phyloP scores from a whole-genome alignment of 2,329 filamentous ascomycete genomes.

The Venturia carpophila region DNA sequence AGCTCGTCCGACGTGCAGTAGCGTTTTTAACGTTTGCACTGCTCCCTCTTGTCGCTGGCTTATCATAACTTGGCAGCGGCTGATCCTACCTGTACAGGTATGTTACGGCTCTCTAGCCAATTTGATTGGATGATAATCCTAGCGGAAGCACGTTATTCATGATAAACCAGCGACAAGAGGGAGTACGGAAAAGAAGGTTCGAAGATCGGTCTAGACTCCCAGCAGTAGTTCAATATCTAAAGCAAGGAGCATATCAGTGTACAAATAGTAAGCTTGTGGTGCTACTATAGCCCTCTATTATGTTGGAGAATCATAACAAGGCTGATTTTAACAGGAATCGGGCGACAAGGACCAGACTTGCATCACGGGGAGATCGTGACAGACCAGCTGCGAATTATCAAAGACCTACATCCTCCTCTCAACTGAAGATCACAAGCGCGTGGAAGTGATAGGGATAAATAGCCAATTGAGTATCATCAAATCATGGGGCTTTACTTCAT shows the following conservation, averaged over 20 bases:
- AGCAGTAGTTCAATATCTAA: background rate
- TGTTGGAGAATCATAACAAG: background rate
- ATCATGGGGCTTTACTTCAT: no score
- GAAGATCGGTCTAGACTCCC: background rate
- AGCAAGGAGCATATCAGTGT: background rate
- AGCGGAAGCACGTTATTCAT: no score
- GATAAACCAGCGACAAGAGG: no score
- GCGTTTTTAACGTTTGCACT: background rate
- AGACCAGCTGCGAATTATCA: background rate
- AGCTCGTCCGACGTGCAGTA: background rate
- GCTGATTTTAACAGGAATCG: background rate
- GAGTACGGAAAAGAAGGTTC: slow-evolving; percentile 4
- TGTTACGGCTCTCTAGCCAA: no score
- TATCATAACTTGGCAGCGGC: no score
- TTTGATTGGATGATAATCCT: no score
- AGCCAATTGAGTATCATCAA: no score
- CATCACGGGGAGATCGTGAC: background rate
- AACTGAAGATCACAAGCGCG: no score
- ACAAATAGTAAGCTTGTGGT: background rate
- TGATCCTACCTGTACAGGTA: no score
- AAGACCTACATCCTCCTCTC: no score
- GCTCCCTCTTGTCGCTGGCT: no score
- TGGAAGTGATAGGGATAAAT: no score
- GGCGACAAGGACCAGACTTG: background rate
- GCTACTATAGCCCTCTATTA: background rate